phyloP scores from a whole-genome alignment of 306 rosid species.

The Cucumis sativus region Cucumber_9930_V3 NC_026657.2:12914001-12914500 shows the following conservation, averaged over 20 bases:
- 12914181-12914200: constrained; percentile 17
- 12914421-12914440: constrained; percentile 87
- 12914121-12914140: constrained; percentile 17
- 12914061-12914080: constrained; percentile 18
- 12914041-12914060: constrained; percentile 12
- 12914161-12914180: not conserved
- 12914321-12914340: constrained; percentile 86
- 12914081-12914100: constrained; percentile 19
- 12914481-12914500: not conserved
- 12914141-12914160: not conserved
- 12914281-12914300: constrained; percentile 36
- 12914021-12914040: constrained; percentile 16
- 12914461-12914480: not conserved
- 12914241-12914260: constrained; percentile 26
- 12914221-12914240: constrained; percentile 19
- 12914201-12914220: constrained; percentile 17
- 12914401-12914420: constrained; percentile 97
- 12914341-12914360: constrained; percentile 87
- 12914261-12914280: constrained; percentile 18
- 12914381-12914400: constrained; percentile 85
- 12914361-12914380: constrained; percentile 66
- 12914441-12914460: constrained; percentile 49
- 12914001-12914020: constrained; percentile 20
- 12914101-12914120: constrained; percentile 25
- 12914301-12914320: constrained; percentile 40